Base-by-base conservation (phyloP, 2,329 filamentous ascomycete species). In the Botrytis hyacinthi region DNA sequence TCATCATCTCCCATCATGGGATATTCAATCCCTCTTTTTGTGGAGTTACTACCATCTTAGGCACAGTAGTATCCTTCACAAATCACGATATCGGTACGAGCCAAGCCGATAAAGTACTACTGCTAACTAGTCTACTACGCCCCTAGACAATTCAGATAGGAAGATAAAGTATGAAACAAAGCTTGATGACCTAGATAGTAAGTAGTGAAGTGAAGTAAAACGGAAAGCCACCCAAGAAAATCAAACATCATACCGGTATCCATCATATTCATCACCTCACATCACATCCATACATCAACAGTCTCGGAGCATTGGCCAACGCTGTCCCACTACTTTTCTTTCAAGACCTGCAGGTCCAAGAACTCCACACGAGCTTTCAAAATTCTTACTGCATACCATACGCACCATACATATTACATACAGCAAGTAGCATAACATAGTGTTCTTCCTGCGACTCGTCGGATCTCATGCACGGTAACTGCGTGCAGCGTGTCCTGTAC, bases 401-500 rank as follows among this genome's bases (percentile, higher is more conserved):
- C 40, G 35, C 16, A 46, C 26, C n/a, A 57, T 35, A 35, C n/a
- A 46, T 26, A 66, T 48, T 48, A 66, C 62, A 35, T 48, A 35
- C 42, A 22, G 40, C 18, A 44, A 44, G 8, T 6, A 22, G 3
- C 29, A 26, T 35, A 66, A 35, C 42, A 26, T 48, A 16, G n/a
- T 29, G 26, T 10, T 16, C 26, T 14, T 66, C 14, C 63, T n/a
- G 42, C 44, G 29, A 51, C 63, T 66, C 44, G 44, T 4, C 37
- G 29, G 42, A 29, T 51, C 63, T 51, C 32, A 32, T 37, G 63
- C 63, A 66, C 16, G 48, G 62, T 48, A 44, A 18, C 35, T 66
- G 62, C 42, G 62, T 48, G 62, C 35, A 48, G 62, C 42, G 62
- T 48, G 62, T 66, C 20, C 42, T 46, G 62, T 66, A 48, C 62